A percentile compares a stretch with the other conserved stretches of the same genome.
Conservation (phyloP, 768 basidiomycete genomes). For the Roridomyces roridus region DNA sequence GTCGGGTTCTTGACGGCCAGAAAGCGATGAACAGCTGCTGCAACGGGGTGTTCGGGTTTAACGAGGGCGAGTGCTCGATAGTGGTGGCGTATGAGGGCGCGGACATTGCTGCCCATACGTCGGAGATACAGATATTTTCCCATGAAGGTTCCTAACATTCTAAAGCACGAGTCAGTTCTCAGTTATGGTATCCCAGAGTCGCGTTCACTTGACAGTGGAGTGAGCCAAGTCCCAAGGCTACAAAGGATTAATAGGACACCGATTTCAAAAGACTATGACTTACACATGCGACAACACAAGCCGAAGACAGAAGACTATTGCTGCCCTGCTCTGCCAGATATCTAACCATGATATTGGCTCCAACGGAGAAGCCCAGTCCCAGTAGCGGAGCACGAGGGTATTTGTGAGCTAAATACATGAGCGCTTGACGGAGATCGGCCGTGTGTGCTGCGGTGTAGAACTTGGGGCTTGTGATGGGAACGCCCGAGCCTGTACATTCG, state of each 20-base stretch:
- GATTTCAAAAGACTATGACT: constrained; percentile 35
- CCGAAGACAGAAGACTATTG: constrained; percentile 63
- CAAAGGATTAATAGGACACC: constrained; percentile 27
- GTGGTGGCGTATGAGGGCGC: constrained; percentile 60
- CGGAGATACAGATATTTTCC: constrained; percentile 70
- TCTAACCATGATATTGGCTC: constrained; percentile 87
- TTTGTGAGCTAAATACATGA: constrained; percentile 71
- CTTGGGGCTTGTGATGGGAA: constrained; percentile 80
- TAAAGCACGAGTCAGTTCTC: constrained; percentile 32
- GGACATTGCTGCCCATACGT: constrained; percentile 80
- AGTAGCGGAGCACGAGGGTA: constrained; percentile 85
- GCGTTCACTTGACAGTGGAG: constrained; percentile 18
- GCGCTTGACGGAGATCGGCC: constrained; percentile 82
- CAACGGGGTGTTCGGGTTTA: constrained; percentile 51
- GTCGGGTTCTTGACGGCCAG: constrained; percentile 57
- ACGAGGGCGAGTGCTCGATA: constrained; percentile 48
- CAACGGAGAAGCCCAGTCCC: constrained; percentile 91
- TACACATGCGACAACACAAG: constrained; percentile 77
- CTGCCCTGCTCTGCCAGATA: constrained; percentile 86
- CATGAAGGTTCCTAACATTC: constrained; percentile 59
- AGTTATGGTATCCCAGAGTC: too few species aligned
- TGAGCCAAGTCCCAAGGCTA: constrained; percentile 59
- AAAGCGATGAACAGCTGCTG: constrained; percentile 53
- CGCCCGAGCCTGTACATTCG: constrained; percentile 69
- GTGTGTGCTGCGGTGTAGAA: constrained; percentile 90